A percentile compares a stretch with the other conserved stretches of the same genome.
phyloP scores from a whole-genome alignment of 306 rosid genomes.

The Herpetospermum pedunculosum region DNA sequence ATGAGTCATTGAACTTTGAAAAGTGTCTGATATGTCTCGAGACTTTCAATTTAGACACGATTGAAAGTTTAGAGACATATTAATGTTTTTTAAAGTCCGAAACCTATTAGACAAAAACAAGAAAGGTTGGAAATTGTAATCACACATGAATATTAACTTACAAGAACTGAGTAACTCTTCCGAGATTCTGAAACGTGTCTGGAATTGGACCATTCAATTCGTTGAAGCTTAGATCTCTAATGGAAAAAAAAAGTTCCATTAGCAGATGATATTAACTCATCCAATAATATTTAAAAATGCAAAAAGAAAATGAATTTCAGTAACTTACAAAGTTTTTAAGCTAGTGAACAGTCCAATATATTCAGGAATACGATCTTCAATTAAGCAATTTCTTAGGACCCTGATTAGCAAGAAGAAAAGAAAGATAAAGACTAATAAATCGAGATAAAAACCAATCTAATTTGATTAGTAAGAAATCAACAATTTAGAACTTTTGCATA shows the following conservation, averaged over 20 bases:
- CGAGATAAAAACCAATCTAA: background rate
- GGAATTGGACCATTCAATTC: constrained; percentile 56
- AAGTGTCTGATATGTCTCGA: background rate
- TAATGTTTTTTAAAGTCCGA: background rate
- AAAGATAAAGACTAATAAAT: background rate
- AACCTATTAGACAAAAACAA: background rate
- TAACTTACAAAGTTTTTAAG: constrained; percentile 37
- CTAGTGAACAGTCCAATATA: constrained; percentile 13
- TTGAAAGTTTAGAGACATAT: background rate
- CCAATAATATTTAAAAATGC: background rate
- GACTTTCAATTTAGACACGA: too few relatives aligned
- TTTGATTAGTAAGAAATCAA: background rate
- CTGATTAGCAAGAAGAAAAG: constrained; percentile 26
- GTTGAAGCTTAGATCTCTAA: constrained; percentile 78
- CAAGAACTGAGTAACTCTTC: constrained; percentile 14
- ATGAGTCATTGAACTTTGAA: background rate
- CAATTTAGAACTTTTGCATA: constrained; percentile 24
- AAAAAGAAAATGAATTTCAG: background rate
- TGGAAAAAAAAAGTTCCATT: background rate
- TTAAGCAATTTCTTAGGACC: constrained; percentile 55
- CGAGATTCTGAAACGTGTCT: constrained; percentile 9
- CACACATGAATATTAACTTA: constrained; percentile 17
- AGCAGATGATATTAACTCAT: background rate
- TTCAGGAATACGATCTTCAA: constrained; percentile 27
- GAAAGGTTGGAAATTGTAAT: background rate